A percentile compares a stretch with the other conserved stretches of the same genome.
Conservation (phyloP, 75 land plant species). For the Cupressus sempervirens region DNA sequence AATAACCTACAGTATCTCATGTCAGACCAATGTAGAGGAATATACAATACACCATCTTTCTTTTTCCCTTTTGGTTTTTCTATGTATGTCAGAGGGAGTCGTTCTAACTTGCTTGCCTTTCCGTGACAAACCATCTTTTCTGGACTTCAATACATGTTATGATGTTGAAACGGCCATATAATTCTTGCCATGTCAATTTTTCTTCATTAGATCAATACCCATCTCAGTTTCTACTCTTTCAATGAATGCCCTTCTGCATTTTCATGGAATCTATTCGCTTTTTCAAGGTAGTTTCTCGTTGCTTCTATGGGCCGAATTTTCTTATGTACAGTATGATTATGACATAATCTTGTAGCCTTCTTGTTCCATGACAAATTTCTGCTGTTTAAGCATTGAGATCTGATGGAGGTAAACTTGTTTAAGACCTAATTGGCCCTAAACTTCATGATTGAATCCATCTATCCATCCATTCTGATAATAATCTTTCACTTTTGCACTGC, state of each 20-base stretch:
- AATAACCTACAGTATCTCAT: slow-evolving; percentile 27
- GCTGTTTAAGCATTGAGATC: not conserved
- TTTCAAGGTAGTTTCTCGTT: not conserved
- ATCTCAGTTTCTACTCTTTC: not conserved
- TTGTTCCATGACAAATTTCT: not conserved
- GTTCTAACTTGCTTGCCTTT: not conserved
- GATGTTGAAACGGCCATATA: not conserved
- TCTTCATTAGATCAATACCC: not conserved
- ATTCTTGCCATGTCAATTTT: not conserved
- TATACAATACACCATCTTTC: not conserved
- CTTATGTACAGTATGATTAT: not conserved
- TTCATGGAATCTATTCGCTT: not conserved
- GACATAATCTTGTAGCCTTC: not conserved
- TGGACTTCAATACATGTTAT: not conserved
- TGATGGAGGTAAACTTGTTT: not conserved
- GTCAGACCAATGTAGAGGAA: slow-evolving; percentile 5
- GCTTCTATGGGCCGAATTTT: not conserved
- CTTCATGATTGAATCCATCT: too few relatives aligned
- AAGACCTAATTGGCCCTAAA: too few relatives aligned
- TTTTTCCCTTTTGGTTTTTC: not conserved
- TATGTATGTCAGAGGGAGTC: not conserved
- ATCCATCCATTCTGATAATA: too few relatives aligned
- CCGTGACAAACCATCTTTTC: not conserved
- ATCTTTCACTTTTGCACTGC: too few relatives aligned
- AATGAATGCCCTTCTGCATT: not conserved